Evolutionary conservation across 2,329 filamentous ascomycete genomes (phyloP).

Genomic region (Colletotrichum scovillei): DNA sequence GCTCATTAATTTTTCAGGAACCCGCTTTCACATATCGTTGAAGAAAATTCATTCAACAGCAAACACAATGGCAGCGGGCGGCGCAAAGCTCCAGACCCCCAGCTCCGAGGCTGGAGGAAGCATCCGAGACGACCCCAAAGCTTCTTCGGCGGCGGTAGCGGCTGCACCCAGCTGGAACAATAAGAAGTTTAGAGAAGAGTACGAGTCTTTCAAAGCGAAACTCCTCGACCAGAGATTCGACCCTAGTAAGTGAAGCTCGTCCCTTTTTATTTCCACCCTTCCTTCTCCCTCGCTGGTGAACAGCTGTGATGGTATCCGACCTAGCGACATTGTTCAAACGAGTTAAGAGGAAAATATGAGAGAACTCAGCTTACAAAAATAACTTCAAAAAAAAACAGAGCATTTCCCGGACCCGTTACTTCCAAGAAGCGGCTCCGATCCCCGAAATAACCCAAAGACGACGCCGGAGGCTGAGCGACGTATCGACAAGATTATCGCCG

Average conservation of each 20-base stretch:
- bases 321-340: neutral
- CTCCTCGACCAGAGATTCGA: conserved; percentile 60
- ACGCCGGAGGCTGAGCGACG: conserved; percentile 54
- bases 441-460: conserved; percentile 50
- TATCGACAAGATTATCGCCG: conserved; percentile 49
- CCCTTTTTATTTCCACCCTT: neutral
- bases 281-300: no score
- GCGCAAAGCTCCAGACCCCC: conserved; percentile 27
- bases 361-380: neutral
- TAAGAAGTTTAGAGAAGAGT: conserved; percentile 57
- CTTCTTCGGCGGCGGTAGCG: neutral
- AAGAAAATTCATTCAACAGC: neutral
- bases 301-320: neutral
- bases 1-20: neutral
- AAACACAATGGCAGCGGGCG: conserved; percentile 17
- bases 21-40: neutral
- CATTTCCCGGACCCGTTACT: conserved; percentile 61
- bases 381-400: conserved; percentile 36
- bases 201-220: conserved; percentile 48
- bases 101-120: conserved; percentile 27
- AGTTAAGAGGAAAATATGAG: neutral
- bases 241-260: conserved; percentile 43
- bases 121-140: conserved; percentile 42
- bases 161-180: conserved; percentile 40
- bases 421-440: conserved; percentile 46